These are phyloP conservation scores for Tolypocladium pustulatum DNA, from an alignment of 2,329 filamentous ascomycete genomes.

Conservation along the genomic window DNA sequence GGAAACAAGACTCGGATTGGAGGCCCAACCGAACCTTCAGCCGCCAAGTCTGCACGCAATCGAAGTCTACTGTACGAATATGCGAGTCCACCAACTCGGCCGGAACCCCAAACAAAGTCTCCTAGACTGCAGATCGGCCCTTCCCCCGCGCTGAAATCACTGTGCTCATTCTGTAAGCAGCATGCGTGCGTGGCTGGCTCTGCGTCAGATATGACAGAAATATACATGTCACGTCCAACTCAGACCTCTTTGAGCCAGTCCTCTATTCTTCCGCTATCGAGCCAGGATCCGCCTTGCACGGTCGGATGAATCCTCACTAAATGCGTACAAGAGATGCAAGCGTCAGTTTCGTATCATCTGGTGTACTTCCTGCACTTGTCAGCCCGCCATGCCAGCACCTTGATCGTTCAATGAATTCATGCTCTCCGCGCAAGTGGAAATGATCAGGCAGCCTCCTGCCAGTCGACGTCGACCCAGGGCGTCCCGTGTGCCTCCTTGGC, in stretches of 20 bases:
- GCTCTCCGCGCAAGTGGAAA: not conserved
- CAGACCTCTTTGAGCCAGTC: not conserved
- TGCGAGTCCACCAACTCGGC: not conserved
- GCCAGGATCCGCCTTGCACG: not conserved
- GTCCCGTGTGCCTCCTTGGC: conserved; percentile 12
- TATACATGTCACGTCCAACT: not conserved
- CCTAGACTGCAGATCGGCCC: not conserved
- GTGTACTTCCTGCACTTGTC: not conserved
- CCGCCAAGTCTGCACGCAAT: not conserved
- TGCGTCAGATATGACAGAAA: not conserved
- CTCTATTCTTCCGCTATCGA: not conserved
- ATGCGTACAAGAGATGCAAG: too few relatives aligned
- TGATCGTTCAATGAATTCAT: not conserved
- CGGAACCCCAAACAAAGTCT: not conserved
- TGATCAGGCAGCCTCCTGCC: not conserved
- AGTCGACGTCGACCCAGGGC: conserved; percentile 11
- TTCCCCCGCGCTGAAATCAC: not conserved
- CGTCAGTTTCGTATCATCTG: not conserved
- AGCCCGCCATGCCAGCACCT: not conserved
- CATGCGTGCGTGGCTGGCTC: not conserved
- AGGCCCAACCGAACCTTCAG: not conserved
- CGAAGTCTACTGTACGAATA: not conserved
- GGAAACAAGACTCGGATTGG: not conserved
- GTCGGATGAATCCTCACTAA: not conserved
- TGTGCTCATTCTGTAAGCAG: not conserved